Evolutionary conservation across 768 basidiomycete species (phyloP).

Genomic region (Suillus bovinus): DNA sequence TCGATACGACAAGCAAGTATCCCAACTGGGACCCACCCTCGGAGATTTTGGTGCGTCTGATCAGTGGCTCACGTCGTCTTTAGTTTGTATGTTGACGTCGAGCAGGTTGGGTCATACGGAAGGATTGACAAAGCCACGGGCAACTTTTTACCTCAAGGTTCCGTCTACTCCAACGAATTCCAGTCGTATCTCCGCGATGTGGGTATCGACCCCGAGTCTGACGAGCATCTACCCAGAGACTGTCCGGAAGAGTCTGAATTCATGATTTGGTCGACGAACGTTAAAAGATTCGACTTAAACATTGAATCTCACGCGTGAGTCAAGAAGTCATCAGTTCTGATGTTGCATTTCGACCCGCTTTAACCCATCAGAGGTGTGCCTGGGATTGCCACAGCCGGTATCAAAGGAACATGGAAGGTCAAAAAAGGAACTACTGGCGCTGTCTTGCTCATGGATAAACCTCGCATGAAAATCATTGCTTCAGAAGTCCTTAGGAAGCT

Average conservation of each 20-base stretch:
- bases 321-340: neutral
- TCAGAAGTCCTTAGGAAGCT: neutral
- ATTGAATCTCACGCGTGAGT: too few species aligned
- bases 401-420: constrained; percentile 6
- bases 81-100: neutral
- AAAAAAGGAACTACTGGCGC: constrained; percentile 1
- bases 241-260: too few species aligned
- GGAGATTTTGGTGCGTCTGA: neutral
- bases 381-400: neutral
- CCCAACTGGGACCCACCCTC: neutral
- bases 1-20: too few species aligned
- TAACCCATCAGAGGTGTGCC: neutral
- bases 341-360: neutral
- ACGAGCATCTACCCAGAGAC: too few species aligned
- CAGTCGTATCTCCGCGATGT: too few species aligned
- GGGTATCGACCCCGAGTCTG: too few species aligned
- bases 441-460: constrained; percentile 3
- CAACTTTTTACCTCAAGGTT: too few species aligned
- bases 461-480: neutral
- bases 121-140: neutral
- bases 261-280: too few species aligned
- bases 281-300: too few species aligned
- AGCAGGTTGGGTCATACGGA: constrained; percentile 3
- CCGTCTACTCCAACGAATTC: too few species aligned
- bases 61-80: neutral